A percentile compares a stretch with the other conserved stretches of the same genome.
These are phyloP conservation scores for Boletellus sp. DNA, from an alignment of 768 basidiomycete genomes.

Conservation along the genomic window DNA sequence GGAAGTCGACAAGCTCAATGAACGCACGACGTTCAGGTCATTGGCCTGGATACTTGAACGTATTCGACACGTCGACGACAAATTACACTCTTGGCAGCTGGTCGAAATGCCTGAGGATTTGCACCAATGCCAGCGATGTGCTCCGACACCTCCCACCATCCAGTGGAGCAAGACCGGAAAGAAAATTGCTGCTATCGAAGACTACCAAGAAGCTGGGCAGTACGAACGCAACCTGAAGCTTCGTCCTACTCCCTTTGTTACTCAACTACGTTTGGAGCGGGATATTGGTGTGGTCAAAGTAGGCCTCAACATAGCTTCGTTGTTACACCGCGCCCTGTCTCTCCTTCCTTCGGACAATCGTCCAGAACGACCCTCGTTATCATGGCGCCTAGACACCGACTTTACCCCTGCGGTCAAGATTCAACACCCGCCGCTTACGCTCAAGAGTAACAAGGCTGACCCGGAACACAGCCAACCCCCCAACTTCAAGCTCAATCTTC, in stretches of 20 bases:
- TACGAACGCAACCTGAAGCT: constrained; percentile 87
- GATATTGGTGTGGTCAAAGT: constrained; percentile 71
- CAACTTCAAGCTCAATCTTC: constrained; percentile 66
- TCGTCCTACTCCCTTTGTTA: constrained; percentile 82
- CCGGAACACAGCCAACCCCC: constrained; percentile 71
- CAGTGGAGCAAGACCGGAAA: constrained; percentile 67
- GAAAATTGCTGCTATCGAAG: constrained; percentile 68
- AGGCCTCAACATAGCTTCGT: constrained; percentile 82
- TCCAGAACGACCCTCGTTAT: constrained; percentile 44
- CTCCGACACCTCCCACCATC: constrained; percentile 72
- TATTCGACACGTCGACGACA: constrained; percentile 67
- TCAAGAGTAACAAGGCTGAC: constrained; percentile 76
- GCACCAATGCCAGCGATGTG: constrained; percentile 72
- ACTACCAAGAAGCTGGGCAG: constrained; percentile 79
- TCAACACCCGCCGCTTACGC: constrained; percentile 58
- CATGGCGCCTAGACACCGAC: constrained; percentile 82
- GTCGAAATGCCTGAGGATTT: constrained; percentile 44
- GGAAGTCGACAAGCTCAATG: constrained; percentile 84
- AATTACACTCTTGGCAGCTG: constrained; percentile 65
- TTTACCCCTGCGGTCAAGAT: constrained; percentile 63
- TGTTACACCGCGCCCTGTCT: constrained; percentile 82
- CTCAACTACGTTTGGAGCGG: constrained; percentile 68
- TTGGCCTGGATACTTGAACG: constrained; percentile 88
- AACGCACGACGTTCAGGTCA: constrained; percentile 74
- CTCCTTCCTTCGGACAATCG: constrained; percentile 63